Evolutionary conservation across 306 rosid species (phyloP).

Genomic region (Macrotyloma uniflorum): DNA sequence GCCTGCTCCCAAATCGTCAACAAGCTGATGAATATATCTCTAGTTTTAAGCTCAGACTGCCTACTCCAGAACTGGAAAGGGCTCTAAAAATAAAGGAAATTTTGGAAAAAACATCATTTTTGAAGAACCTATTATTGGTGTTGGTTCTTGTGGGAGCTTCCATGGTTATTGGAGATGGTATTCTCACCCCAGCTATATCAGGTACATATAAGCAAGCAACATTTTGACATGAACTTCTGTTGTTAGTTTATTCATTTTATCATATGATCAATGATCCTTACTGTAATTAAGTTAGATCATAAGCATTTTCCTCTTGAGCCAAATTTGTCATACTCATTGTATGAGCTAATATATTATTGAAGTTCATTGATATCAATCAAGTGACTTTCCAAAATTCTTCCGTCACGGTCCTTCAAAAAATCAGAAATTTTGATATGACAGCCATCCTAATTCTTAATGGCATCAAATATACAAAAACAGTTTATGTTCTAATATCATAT

Average conservation of each 20-base stretch:
- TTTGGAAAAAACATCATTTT: constrained; percentile 63
- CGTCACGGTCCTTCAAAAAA: neutral
- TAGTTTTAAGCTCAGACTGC: constrained; percentile 85
- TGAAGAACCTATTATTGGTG: constrained; percentile 73
- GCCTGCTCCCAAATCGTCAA: constrained; percentile 87
- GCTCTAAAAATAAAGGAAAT: constrained; percentile 78
- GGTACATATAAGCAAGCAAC: constrained; percentile 52
- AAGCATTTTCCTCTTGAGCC: neutral
- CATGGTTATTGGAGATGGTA: constrained; percentile 97
- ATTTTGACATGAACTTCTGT: neutral
- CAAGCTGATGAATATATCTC: constrained; percentile 89
- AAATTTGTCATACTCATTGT: constrained; percentile 1
- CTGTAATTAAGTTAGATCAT: neutral
- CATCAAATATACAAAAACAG: neutral
- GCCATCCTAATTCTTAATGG: neutral
- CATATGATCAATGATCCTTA: neutral
- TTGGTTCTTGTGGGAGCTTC: constrained; percentile 94
- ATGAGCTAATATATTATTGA: neutral
- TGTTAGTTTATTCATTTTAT: constrained; percentile 12
- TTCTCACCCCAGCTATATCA: constrained; percentile 95
- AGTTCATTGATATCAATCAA: neutral
- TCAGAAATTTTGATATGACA: neutral
- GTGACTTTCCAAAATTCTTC: neutral
- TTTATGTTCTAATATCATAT: too few species aligned
- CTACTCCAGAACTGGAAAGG: constrained; percentile 92